These are phyloP conservation scores for Aphanomyces invadans DNA, from an alignment of 352 stramenopile species.

Conservation along the genomic window DNA sequence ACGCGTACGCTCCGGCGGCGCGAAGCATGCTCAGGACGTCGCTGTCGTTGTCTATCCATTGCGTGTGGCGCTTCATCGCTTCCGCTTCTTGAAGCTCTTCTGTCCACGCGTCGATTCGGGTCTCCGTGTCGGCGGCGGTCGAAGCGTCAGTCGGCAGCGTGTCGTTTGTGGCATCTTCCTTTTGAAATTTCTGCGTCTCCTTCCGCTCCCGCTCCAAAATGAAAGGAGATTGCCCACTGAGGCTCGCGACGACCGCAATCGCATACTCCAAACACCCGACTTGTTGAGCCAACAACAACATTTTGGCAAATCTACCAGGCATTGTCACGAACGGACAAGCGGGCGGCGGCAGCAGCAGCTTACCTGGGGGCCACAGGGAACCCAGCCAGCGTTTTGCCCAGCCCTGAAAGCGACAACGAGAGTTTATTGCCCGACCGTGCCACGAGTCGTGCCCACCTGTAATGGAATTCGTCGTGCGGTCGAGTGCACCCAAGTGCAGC, in stretches of 20 bases:
- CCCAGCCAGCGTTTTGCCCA: conserved; percentile 74
- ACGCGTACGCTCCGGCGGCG: conserved; percentile 70
- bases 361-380: conserved; percentile 74
- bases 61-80: conserved; percentile 53
- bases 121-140: conserved; percentile 30
- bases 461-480: conserved; percentile 14
- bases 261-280: conserved; percentile 65
- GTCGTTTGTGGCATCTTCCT: conserved; percentile 25
- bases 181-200: conserved; percentile 29
- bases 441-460: neutral
- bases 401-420: conserved; percentile 19
- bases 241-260: conserved; percentile 67
- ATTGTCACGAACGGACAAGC: no score
- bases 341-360: neutral
- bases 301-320: conserved; percentile 63
- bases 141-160: neutral
- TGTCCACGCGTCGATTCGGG: conserved; percentile 33
- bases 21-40: conserved; percentile 72
- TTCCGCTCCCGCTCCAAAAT: conserved; percentile 50
- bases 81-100: conserved; percentile 68
- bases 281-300: conserved; percentile 78
- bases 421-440: neutral
- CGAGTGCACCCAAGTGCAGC: conserved; percentile 50
- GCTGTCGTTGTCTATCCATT: conserved; percentile 76
- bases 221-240: conserved; percentile 71